Conservation (phyloP, 176 grass and related monocot species). For the Oryza brachyantha region DNA sequence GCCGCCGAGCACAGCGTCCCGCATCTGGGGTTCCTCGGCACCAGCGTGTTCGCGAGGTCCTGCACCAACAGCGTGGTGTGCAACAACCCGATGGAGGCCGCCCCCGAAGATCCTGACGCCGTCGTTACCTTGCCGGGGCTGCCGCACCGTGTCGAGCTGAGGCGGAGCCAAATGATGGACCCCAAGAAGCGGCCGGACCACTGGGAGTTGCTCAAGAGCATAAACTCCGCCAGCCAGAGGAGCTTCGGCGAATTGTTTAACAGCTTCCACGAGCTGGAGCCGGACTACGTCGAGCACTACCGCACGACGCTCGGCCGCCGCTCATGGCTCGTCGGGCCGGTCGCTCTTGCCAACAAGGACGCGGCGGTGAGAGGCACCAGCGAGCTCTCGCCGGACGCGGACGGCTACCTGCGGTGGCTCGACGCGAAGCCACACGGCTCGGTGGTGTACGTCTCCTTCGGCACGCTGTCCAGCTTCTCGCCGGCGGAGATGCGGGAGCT, state of each 20-base stretch:
- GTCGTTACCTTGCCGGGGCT: slow-evolving; percentile 25
- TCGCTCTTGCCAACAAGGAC: slow-evolving; percentile 38
- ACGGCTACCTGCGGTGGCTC: slow-evolving; percentile 45
- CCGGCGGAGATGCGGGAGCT: slow-evolving; percentile 42
- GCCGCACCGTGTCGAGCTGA: slow-evolving; percentile 48
- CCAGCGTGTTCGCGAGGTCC: slow-evolving; percentile 33
- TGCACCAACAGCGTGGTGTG: slow-evolving; percentile 1
- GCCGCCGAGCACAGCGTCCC: slow-evolving; percentile 38
- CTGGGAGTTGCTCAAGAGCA: background rate
- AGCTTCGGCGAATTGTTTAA: slow-evolving; percentile 55
- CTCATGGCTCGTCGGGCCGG: slow-evolving; percentile 53
- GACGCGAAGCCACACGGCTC: slow-evolving; percentile 24
- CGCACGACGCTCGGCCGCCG: slow-evolving; percentile 4
- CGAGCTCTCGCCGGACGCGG: slow-evolving; percentile 4
- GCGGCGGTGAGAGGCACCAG: slow-evolving; percentile 23
- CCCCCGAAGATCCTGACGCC: background rate
- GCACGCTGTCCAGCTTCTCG: slow-evolving; percentile 28
- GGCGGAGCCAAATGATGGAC: slow-evolving; percentile 23
- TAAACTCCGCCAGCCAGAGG: background rate
- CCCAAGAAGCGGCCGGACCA: background rate
- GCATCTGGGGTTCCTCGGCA: slow-evolving; percentile 49
- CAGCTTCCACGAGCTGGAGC: slow-evolving; percentile 65
- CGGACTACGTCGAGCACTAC: slow-evolving; percentile 37
- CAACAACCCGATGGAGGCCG: slow-evolving; percentile 19
- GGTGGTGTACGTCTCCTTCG: slow-evolving; percentile 64